Percentiles rank a stretch among this genome's conserved stretches.
These are phyloP conservation scores for Physcomitrium patens DNA, from an alignment of 225 moss, liverwort and hornwort genomes.

Conservation along the genomic window DNA sequence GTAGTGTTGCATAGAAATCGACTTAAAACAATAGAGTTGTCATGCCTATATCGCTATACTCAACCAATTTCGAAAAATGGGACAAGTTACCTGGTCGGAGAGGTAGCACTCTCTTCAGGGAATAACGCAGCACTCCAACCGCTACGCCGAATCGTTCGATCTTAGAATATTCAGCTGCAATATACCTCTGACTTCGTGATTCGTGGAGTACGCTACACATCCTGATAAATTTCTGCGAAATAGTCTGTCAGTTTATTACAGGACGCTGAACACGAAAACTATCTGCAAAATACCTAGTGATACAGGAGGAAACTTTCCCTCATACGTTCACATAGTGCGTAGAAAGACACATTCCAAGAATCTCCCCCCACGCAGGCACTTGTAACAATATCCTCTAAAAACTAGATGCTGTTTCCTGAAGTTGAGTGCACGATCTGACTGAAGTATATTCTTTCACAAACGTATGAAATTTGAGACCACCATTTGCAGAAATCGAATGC, in stretches of 20 bases:
- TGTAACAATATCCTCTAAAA: background rate
- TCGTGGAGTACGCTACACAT: slow-evolving; percentile 78
- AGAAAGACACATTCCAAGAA: background rate
- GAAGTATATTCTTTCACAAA: no score
- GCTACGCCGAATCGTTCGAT: slow-evolving; percentile 75
- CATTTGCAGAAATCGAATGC: background rate
- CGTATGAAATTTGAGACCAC: no score
- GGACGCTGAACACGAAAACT: background rate
- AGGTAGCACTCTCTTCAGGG: slow-evolving; percentile 63
- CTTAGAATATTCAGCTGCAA: slow-evolving; percentile 71
- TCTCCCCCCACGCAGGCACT: background rate
- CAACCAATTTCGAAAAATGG: background rate
- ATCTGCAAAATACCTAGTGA: background rate
- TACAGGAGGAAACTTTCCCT: background rate
- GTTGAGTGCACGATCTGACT: no score
- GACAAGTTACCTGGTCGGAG: slow-evolving; percentile 49
- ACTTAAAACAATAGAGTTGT: background rate
- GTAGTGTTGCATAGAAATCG: no score
- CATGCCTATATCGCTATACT: background rate
- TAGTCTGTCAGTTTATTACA: background rate
- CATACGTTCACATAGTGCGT: background rate
- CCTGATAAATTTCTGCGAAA: slow-evolving; percentile 68
- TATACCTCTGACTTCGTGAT: slow-evolving; percentile 81
- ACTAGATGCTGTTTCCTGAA: no score
- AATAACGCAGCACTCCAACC: slow-evolving; percentile 73